Base-by-base conservation (phyloP, 129 eudicot species). In the Centrapalus pauciflorus region DNA sequence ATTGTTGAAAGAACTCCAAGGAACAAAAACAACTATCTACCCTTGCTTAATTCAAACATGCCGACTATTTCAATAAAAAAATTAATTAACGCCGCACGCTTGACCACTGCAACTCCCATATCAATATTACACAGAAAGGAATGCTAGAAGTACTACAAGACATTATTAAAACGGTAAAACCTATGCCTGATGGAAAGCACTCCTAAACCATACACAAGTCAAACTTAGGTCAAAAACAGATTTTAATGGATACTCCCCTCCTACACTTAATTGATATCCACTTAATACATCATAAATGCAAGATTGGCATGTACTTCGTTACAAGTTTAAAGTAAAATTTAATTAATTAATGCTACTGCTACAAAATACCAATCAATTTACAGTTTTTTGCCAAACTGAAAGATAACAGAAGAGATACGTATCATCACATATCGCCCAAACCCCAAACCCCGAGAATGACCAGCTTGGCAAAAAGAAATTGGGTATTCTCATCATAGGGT, bases 211-310 rank as follows among this genome's bases (percentile, higher is more conserved):
- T 8, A 32, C 11, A 14, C 14, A 41, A 10, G 20, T 4, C 37
- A 52, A 32, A 23, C 19, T 38, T 73, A 64, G 72, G 50, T 43
- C 50, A 65, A 65, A 64, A 41, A 27, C 11, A 30, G 10, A 73
- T 29, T 64, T 9, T 5, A 27, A 52, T 6, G 28, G 7, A 55
- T 11, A 58, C 60, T 20, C 25, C 25, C 38, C 30, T 38, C 75
- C 75, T 19, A 54, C 35, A 56, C 28, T 61, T 72, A 54, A 28
- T 34, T 37, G 6, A 50, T 35, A n/a, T 2, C 64, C 52, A 63
- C 56, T 48, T 73, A 30, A 48, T 64, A 25, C 66, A 27, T 21
- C 2, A 20, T 7, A 64, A 10, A 16, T 20, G 34, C 34, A 55
- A 55, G 38, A 37, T 26, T 57, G 26, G 11, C 32, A 58, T 19